A percentile compares a stretch with the other conserved stretches of the same genome.
Evolutionary conservation across 164 flowering plant genomes (phyloP).

Genomic region (Stephania yunnanensis): DNA sequence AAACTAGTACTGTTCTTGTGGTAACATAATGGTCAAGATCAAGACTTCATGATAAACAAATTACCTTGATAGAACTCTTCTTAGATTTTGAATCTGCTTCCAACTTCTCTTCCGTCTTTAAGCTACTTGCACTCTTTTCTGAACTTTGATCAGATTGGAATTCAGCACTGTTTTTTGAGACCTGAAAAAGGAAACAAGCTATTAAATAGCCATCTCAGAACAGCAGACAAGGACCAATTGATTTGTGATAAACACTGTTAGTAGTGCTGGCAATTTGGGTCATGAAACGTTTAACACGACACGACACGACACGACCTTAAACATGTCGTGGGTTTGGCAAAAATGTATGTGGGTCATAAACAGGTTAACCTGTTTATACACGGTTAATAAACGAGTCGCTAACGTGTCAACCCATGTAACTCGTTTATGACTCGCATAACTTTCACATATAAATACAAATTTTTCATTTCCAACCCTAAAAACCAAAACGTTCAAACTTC

Average conservation of each 20-base stretch:
- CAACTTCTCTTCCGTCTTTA: slow-evolving; percentile 19
- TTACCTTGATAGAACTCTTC: slow-evolving; percentile 43
- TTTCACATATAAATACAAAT: too few relatives aligned
- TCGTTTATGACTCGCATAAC: too few relatives aligned
- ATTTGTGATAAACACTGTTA: not conserved
- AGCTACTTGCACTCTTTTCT: slow-evolving; percentile 32
- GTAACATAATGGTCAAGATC: not conserved
- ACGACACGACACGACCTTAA: too few relatives aligned
- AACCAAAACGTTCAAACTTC: too few relatives aligned
- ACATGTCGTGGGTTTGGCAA: too few relatives aligned
- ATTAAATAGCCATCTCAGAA: not conserved
- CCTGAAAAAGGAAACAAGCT: slow-evolving; percentile 26
- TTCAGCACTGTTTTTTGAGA: slow-evolving; percentile 23
- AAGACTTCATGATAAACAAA: not conserved
- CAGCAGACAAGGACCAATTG: not conserved
- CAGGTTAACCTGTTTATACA: too few relatives aligned
- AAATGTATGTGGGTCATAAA: too few relatives aligned
- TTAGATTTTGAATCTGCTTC: slow-evolving; percentile 33
- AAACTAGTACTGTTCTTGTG: not conserved
- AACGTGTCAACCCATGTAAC: too few relatives aligned
- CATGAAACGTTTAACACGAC: too few relatives aligned
- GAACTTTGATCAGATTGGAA: slow-evolving; percentile 32
- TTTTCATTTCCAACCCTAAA: too few relatives aligned
- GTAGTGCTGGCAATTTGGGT: too few relatives aligned
- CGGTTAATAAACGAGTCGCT: too few relatives aligned